Evolutionary conservation across 1,139 yeast species (phyloP).

Genomic region (Pichia sp.): DNA sequence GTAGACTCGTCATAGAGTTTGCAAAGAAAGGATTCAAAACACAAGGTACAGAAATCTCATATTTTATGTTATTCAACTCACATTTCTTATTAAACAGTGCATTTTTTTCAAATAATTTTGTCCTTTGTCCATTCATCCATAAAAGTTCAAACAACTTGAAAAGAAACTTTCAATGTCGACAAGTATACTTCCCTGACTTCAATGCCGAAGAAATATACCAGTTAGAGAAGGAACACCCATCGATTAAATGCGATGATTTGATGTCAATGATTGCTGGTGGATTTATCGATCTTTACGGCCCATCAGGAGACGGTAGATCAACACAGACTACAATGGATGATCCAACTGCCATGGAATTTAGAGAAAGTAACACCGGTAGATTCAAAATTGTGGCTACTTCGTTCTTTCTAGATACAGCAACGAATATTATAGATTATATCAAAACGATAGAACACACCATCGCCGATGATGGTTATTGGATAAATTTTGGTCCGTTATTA

Average conservation of each 20-base stretch:
- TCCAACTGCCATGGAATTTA: constrained; percentile 40
- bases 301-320: constrained; percentile 35
- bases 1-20: constrained; percentile 72
- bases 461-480: constrained; percentile 63
- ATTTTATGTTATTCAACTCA: constrained; percentile 75
- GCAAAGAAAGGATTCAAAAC: constrained; percentile 65
- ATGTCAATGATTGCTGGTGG: constrained; percentile 84
- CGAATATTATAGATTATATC: constrained; percentile 69
- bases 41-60: constrained; percentile 86
- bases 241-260: constrained; percentile 47
- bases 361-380: constrained; percentile 37
- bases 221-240: constrained; percentile 35
- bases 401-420: constrained; percentile 79
- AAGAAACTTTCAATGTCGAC: constrained; percentile 47
- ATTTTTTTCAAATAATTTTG: constrained; percentile 37
- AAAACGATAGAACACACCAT: constrained; percentile 55
- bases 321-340: constrained; percentile 42
- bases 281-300: constrained; percentile 74
- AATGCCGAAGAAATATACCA: constrained; percentile 40
- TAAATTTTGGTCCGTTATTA: constrained; percentile 80
- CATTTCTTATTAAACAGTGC: constrained; percentile 61
- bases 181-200: constrained; percentile 53
- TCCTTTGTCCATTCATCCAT: constrained; percentile 56
- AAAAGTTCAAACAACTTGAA: constrained; percentile 46
- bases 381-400: constrained; percentile 66